Evolutionary conservation across 495 filamentous ascomycete genomes (phyloP).

Genomic region (Aspergillus kassunensis): DNA sequence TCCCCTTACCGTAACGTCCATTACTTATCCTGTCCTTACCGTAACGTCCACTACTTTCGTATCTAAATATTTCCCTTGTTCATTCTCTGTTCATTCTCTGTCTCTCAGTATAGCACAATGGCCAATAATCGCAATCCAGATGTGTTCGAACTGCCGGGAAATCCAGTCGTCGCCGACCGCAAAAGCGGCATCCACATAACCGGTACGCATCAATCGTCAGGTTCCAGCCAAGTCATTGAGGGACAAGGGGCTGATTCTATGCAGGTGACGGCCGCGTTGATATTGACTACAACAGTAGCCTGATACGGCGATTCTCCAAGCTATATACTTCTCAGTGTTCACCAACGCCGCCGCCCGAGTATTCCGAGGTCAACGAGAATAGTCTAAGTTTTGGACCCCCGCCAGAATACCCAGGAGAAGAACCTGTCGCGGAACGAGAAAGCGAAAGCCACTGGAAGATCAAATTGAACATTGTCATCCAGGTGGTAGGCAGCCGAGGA

Average conservation of each 20-base stretch:
- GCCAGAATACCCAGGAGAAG: background rate
- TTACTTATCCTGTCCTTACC: too few species aligned
- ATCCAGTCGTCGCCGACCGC: background rate
- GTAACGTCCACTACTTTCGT: too few species aligned
- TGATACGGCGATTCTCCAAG: background rate
- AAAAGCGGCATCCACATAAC: background rate
- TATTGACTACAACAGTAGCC: background rate
- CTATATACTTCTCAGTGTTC: background rate
- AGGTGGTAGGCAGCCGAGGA: constrained; percentile 50
- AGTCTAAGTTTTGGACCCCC: background rate
- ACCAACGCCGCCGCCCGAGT: background rate
- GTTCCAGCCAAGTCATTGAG: too few species aligned
- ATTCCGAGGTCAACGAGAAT: background rate
- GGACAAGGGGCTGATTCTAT: background rate
- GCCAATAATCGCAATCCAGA: background rate
- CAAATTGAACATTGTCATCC: constrained; percentile 48
- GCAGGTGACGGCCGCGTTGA: background rate
- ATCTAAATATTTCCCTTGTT: too few species aligned
- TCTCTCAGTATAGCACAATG: background rate
- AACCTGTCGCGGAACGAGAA: constrained; percentile 30
- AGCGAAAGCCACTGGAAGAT: constrained; percentile 34
- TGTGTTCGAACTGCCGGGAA: background rate
- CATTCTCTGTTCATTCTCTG: too few species aligned
- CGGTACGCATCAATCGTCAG: background rate
- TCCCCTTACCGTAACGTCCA: too few species aligned